Evolutionary conservation across 2,329 filamentous ascomycete genomes (phyloP).

Genomic region (Cladosporium colombiae): DNA sequence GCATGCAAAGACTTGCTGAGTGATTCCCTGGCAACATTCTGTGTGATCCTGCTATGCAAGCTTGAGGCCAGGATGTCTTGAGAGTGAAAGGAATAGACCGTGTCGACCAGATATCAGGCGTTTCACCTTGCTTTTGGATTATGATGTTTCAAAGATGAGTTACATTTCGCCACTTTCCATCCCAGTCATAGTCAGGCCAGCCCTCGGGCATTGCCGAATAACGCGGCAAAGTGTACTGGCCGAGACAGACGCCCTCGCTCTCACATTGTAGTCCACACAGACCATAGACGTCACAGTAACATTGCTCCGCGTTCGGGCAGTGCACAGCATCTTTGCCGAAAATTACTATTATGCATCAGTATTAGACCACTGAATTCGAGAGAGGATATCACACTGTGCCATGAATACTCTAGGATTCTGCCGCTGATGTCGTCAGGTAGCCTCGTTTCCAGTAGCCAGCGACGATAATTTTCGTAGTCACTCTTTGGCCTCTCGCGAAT

Average conservation of each 20-base stretch:
- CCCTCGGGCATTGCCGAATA: conserved; percentile 60
- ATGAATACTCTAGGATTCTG: conserved; percentile 58
- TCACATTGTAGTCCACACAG: conserved; percentile 54
- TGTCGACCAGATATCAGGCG: not conserved
- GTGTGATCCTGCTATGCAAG: not conserved
- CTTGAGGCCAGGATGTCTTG: no score
- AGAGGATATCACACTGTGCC: conserved; percentile 51
- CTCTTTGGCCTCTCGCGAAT: conserved; percentile 47
- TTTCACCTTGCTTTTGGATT: not conserved
- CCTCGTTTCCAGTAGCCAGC: conserved; percentile 52
- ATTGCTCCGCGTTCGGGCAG: conserved; percentile 62
- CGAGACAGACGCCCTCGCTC: conserved; percentile 52
- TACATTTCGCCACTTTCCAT: conserved; percentile 37
- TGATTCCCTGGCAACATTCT: not conserved
- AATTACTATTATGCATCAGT: conserved; percentile 2
- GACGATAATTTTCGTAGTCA: conserved; percentile 52
- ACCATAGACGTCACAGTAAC: conserved; percentile 68
- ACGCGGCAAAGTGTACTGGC: conserved; percentile 61
- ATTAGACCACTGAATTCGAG: not conserved
- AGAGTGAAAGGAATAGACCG: not conserved
- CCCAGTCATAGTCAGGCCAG: conserved; percentile 62
- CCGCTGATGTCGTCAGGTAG: conserved; percentile 53
- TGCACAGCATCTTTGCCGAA: conserved; percentile 12
- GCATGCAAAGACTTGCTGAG: not conserved
- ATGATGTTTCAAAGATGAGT: not conserved